Percentiles rank a stretch among this genome's conserved stretches.
Conservation (phyloP, 2,329 filamentous ascomycete species). For the Claviceps humidiphila region DNA sequence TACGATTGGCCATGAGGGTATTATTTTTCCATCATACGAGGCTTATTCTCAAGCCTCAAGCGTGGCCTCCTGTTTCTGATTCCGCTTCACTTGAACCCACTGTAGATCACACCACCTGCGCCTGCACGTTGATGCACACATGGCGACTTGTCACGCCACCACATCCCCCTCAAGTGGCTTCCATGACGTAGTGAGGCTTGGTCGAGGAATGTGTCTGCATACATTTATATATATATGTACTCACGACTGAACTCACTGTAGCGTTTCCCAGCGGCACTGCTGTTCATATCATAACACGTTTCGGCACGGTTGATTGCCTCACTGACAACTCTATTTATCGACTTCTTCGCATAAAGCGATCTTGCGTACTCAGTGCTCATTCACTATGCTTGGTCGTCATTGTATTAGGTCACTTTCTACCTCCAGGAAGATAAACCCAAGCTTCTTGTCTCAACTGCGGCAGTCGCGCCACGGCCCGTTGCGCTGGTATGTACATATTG, state of each 20-base stretch:
- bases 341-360: background rate
- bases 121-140: background rate
- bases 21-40: too few species aligned
- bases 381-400: background rate
- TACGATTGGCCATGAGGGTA: too few species aligned
- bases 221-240: background rate
- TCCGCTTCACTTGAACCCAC: background rate
- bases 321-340: background rate
- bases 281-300: background rate
- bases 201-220: background rate
- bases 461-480: constrained; percentile 17
- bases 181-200: background rate
- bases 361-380: background rate
- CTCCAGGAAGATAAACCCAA: constrained; percentile 20
- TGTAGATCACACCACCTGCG: background rate
- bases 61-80: background rate
- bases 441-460: constrained; percentile 19
- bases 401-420: constrained; percentile 18
- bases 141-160: background rate
- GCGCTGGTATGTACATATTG: constrained; percentile 17
- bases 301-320: background rate
- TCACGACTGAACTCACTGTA: too few species aligned
- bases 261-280: background rate
- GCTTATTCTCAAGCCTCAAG: too few species aligned
- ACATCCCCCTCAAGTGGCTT: background rate